Evolutionary conservation across 2,329 filamentous ascomycete genomes (phyloP), one percentile per base, ranked within the genome.

Genomic region (Neofusicoccum laricinum): DNA sequence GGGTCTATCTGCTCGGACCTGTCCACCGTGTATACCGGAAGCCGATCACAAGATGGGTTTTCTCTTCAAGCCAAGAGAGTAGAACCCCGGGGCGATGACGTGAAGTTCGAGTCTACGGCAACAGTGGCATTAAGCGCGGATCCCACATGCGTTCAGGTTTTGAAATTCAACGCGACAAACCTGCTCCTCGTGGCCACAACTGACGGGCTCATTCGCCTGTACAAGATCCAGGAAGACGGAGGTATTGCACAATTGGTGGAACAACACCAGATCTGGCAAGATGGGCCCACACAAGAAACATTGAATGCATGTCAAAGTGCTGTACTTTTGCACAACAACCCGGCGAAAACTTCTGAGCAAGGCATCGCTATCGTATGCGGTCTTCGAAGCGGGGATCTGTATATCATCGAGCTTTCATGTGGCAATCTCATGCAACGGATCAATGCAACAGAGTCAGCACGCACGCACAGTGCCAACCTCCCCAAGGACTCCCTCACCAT

Each of bases 311-410:
- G 63, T 43, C 63, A 64, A 59, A 64, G 51, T 45, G 63, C 63
- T 15, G 45, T 64, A n/a, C 43, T 64, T 17, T 17, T 64, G 34
- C 34, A 50, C 21, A 41, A 53, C 53, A 41, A 25, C 12, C 21
- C 32, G 43, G n/a, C 34, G 21, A 21, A 41, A 6, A 15, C 30
- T 25, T 34, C 41, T n/a, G 17, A 48, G 30, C 30, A 50, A 10
- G 51, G 51, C 15, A 41, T 64, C 43, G 46, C 49, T 2, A 55
- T 79, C 10, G 68, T 76, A 1, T 79, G 76, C 64, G 75, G 75
- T 5, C 73, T 76, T 48, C 73, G 77, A 6, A 71, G 75, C 64
- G 77, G 77, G 19, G 66, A 61, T 15, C 15, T 71, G 1, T 65
- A 67, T 43, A 61, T 64, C 19, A 46, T 70, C 15, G 67, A 67